A percentile compares a stretch with the other conserved stretches of the same genome.
phyloP scores from a whole-genome alignment of 2,329 filamentous ascomycete species.

The Penicillium sp. region DNA sequence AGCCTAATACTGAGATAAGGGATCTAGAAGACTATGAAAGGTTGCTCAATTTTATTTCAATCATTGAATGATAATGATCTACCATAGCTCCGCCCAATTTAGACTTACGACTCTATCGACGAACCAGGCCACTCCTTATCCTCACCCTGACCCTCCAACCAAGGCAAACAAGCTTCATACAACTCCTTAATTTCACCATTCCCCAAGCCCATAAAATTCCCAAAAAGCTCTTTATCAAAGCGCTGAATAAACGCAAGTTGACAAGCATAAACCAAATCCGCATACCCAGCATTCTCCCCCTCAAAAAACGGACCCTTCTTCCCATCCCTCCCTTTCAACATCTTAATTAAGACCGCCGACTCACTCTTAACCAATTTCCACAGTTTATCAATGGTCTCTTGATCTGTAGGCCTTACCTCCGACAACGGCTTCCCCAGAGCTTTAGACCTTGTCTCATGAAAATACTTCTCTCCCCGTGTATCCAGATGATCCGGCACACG shows the following conservation, averaged over 20 bases:
- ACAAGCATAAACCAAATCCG: conserved; percentile 29
- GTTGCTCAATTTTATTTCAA: too few relatives aligned
- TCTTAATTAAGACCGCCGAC: conserved; percentile 16
- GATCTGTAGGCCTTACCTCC: conserved; percentile 27
- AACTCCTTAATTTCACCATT: conserved; percentile 26
- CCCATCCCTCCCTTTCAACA: conserved; percentile 27
- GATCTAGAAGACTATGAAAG: too few relatives aligned
- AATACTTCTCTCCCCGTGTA: conserved; percentile 28
- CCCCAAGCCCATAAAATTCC: conserved; percentile 21
- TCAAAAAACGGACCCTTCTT: conserved; percentile 36
- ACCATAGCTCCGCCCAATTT: background rate
- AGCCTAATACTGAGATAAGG: too few relatives aligned
- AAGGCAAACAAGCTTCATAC: conserved; percentile 31
- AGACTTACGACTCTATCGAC: background rate
- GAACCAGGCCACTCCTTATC: conserved; percentile 29
- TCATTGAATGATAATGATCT: too few relatives aligned
- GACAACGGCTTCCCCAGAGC: conserved; percentile 28
- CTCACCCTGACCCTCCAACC: conserved; percentile 33
- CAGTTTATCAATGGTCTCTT: conserved; percentile 13
- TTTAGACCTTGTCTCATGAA: conserved; percentile 27
- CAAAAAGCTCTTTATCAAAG: conserved; percentile 21
- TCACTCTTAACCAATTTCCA: conserved; percentile 22
- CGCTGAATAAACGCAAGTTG: conserved; percentile 26
- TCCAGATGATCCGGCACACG: conserved; percentile 26
- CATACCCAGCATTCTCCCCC: conserved; percentile 30